phyloP scores from a whole-genome alignment of 192 early-diverging fungal genomes.

The Backusella tuberculispora region DNA sequence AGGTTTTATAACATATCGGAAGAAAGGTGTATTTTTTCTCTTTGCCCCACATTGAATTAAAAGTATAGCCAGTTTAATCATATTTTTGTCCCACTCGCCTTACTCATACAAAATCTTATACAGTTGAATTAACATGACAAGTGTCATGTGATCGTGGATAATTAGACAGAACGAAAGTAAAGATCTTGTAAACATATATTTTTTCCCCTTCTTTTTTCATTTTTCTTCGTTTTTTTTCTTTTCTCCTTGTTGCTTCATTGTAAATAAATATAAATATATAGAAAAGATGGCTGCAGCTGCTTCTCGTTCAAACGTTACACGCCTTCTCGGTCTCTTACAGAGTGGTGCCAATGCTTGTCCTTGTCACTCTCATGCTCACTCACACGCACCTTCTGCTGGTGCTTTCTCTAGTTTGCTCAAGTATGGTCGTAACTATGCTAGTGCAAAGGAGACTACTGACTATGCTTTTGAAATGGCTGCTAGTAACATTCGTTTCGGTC shows the following conservation, averaged over 20 bases:
- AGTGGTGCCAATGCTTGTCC: constrained; percentile 36
- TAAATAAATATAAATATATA: not conserved
- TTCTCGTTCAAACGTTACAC: constrained; percentile 39
- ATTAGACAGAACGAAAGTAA: not conserved
- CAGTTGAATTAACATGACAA: not conserved
- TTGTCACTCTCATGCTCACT: constrained; percentile 44
- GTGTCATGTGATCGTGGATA: constrained; percentile 21
- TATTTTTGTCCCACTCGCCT: not conserved
- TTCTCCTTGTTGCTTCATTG: constrained; percentile 26
- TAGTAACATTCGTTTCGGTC: constrained; percentile 85
- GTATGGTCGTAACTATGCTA: constrained; percentile 44
- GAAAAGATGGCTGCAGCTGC: constrained; percentile 40
- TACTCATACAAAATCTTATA: not conserved
- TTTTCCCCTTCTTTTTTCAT: not conserved
- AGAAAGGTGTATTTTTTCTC: no score
- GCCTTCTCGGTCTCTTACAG: constrained; percentile 37
- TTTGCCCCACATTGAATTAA: no score
- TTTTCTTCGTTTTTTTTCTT: constrained; percentile 2
- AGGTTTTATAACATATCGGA: not conserved
- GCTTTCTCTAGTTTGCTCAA: constrained; percentile 33
- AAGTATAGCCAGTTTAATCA: not conserved
- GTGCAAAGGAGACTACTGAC: constrained; percentile 48
- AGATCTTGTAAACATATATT: not conserved
- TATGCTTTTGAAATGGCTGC: constrained; percentile 91
- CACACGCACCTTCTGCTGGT: constrained; percentile 27